Evolutionary conservation across 2,329 filamentous ascomycete genomes (phyloP).

Genomic region (Zymoseptoria brevis): DNA sequence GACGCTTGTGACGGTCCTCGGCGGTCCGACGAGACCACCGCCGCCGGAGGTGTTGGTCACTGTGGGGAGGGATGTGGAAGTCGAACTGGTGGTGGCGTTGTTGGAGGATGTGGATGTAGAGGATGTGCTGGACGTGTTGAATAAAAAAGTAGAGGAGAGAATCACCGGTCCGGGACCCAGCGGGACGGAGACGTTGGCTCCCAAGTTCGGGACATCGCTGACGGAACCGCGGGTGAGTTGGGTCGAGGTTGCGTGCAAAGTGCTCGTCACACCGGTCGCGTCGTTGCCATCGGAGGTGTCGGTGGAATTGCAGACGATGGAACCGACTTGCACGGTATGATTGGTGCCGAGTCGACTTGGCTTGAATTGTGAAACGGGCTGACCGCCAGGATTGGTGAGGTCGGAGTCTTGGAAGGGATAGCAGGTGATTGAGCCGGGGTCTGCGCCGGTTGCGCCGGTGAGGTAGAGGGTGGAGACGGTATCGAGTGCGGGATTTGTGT

Average conservation of each 20-base stretch:
- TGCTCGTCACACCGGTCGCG: constrained; percentile 4
- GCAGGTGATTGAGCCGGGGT: constrained; percentile 19
- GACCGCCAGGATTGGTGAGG: constrained; percentile 15
- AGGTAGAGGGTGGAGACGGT: constrained; percentile 21
- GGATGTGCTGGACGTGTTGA: neutral
- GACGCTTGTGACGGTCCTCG: neutral
- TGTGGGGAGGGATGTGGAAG: neutral
- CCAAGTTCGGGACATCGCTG: neutral
- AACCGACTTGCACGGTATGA: constrained; percentile 20
- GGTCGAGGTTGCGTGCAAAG: constrained; percentile 2
- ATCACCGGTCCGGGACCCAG: neutral
- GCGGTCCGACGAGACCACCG: neutral
- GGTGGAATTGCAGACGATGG: constrained; percentile 15
- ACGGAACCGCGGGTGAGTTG: neutral
- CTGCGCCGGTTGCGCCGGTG: constrained; percentile 12
- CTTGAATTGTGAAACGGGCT: constrained; percentile 16
- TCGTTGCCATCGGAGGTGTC: neutral
- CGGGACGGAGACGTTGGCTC: neutral
- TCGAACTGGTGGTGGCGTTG: neutral
- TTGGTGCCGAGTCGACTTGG: constrained; percentile 21
- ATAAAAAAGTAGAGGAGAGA: neutral
- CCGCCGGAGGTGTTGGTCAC: neutral
- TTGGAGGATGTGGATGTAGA: neutral
- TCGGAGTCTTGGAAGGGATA: constrained; percentile 16
- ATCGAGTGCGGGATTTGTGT: constrained; percentile 18